Evolutionary conservation across 164 flowering plant species (phyloP).

Genomic region (Santalum album): DNA sequence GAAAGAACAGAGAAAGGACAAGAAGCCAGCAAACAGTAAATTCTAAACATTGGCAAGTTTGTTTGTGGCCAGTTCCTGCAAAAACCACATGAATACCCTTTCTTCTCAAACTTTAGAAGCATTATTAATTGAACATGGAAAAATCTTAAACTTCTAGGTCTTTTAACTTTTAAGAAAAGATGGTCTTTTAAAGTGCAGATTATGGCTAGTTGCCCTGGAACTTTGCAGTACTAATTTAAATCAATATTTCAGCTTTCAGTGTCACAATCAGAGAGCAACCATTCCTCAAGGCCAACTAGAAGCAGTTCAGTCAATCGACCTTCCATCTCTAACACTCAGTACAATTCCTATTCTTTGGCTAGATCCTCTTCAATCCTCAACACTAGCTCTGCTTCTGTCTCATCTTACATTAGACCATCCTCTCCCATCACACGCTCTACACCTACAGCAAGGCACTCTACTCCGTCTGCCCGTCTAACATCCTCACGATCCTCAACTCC

Average conservation of each 20-base stretch:
- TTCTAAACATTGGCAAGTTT: no score
- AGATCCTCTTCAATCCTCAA: conserved; percentile 60
- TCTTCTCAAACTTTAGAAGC: no score
- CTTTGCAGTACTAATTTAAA: background rate
- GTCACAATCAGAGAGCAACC: conserved; percentile 56
- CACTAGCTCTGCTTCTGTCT: conserved; percentile 85
- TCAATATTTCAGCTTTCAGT: conserved; percentile 59
- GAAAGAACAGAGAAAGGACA: no score
- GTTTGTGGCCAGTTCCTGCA: no score
- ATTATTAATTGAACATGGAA: no score
- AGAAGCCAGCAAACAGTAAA: no score
- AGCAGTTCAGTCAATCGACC: conserved; percentile 88
- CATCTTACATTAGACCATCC: conserved; percentile 77
- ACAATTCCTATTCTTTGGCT: conserved; percentile 41
- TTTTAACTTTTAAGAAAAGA: no score
- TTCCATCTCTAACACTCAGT: conserved; percentile 45
- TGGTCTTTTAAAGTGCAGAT: no score
- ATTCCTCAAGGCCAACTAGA: conserved; percentile 53
- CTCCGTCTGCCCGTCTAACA: conserved; percentile 54
- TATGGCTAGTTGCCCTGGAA: no score
- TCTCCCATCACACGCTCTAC: conserved; percentile 63
- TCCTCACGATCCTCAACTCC: conserved; percentile 62
- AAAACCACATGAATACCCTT: no score
- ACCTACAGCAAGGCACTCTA: conserved; percentile 54
- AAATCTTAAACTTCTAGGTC: no score